A percentile compares a stretch with the other conserved stretches of the same genome.
These are phyloP conservation scores for Cyanidioschyzon merolae DNA, from an alignment of 23 red algal species.

Conservation along the genomic window DNA sequence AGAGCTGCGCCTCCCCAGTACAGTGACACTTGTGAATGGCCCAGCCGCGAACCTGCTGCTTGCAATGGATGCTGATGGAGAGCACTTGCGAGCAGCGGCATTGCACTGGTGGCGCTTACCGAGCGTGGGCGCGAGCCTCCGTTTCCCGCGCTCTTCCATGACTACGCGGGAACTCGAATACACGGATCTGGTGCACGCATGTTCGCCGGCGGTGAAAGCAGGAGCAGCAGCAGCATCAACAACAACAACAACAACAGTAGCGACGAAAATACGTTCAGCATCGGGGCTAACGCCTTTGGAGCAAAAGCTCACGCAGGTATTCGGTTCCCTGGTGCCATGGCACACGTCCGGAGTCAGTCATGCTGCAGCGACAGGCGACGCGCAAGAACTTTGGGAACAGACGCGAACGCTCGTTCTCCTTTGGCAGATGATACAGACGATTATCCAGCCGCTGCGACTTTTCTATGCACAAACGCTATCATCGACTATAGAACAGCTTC, in stretches of 20 bases:
- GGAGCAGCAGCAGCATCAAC: not conserved
- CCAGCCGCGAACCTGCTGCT: not conserved
- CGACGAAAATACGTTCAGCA: too few relatives aligned
- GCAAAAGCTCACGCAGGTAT: not conserved
- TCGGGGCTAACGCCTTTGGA: not conserved
- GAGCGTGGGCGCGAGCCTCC: not conserved
- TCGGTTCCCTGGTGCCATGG: not conserved
- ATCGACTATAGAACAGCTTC: not conserved
- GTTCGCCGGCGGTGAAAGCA: not conserved
- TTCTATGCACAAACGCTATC: not conserved
- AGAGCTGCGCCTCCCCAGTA: not conserved
- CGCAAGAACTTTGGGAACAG: not conserved
- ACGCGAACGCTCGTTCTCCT: not conserved
- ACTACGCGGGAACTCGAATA: not conserved
- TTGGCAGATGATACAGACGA: not conserved
- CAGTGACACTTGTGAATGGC: not conserved
- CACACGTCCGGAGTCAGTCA: too few relatives aligned
- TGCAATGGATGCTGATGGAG: not conserved
- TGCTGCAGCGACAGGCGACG: not conserved
- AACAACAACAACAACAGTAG: too few relatives aligned
- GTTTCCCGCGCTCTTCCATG: not conserved
- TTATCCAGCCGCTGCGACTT: not conserved
- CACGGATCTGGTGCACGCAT: not conserved
- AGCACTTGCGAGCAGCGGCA: not conserved
- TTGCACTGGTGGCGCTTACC: not conserved